Conservation (phyloP, 495 filamentous ascomycete genomes). For the Aspergillus sclerotiicarbonarius region DNA sequence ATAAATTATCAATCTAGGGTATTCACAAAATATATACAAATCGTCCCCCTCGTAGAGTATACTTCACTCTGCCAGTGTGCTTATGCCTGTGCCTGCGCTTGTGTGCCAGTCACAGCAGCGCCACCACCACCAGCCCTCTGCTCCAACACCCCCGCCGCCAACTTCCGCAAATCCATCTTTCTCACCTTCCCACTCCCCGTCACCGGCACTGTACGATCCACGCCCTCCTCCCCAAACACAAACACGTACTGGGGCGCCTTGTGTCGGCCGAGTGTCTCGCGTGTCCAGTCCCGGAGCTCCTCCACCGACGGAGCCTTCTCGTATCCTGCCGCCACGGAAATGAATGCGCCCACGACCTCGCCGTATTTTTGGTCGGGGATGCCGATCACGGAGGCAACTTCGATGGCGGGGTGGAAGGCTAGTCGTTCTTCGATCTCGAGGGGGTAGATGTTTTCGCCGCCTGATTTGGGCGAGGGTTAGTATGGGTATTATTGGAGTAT, state of each 20-base stretch:
- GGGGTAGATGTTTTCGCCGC: slow-evolving; percentile 80
- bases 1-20: too few relatives aligned
- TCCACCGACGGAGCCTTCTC: slow-evolving; percentile 39
- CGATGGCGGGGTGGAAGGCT: slow-evolving; percentile 52
- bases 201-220: slow-evolving; percentile 55
- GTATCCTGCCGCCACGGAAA: slow-evolving; percentile 32
- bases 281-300: slow-evolving; percentile 58
- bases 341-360: slow-evolving; percentile 65
- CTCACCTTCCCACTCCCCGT: slow-evolving; percentile 72
- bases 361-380: slow-evolving; percentile 62
- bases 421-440: slow-evolving; percentile 72
- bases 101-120: too few relatives aligned
- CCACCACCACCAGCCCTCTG: slow-evolving; percentile 12
- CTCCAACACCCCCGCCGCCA: slow-evolving; percentile 51
- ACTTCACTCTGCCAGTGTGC: not conserved
- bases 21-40: not conserved
- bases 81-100: not conserved
- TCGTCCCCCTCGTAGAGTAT: not conserved
- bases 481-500: not conserved
- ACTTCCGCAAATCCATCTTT: slow-evolving; percentile 62
- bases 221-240: slow-evolving; percentile 60
- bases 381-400: slow-evolving; percentile 60
- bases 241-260: slow-evolving; percentile 67
- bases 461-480: slow-evolving; percentile 19
- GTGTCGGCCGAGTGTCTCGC: slow-evolving; percentile 60